Evolutionary conservation across 768 basidiomycete genomes (phyloP), one percentile per base, ranked within the genome.

Genomic region (Mycena indigotica): DNA sequence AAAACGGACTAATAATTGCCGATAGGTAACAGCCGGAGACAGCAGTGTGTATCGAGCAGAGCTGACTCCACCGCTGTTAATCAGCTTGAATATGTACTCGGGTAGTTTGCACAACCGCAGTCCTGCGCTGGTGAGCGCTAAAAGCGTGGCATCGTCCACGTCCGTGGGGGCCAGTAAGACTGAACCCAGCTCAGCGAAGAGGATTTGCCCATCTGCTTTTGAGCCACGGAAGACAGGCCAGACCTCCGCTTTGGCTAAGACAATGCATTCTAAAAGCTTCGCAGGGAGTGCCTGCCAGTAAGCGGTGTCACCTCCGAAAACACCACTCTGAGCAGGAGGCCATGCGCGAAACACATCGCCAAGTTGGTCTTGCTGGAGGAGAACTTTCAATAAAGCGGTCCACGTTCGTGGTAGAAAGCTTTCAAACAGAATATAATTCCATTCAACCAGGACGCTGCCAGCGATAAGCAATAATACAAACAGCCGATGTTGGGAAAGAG

Each of bases 351-450:
- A 81, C 17, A 80, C 62, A 19, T 77, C 61, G 2, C 55, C 39
- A 6, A 68, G 51, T 0, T 57, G 53, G 5, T 69, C 62, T 1
- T 52, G 53, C 19, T 68, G 44, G n/a, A 69, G 60, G 3, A 79
- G 63, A 10, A 69, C 57, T 13, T 67, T 65, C 0, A 83, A 62
- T 1, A 81, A 62, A 1, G 49, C 53, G 13, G 67, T 67, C 81
- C 80, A 83, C 3, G 77, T 73, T 16, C 66, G 60, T 0, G 82
- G 81, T n/a, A 83, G 74, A 55, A 77, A 78, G 2, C 65, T 60
- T 6, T 77, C 67, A 54, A 83, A 83, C 0, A 84, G 62, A 5
- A 78, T 62, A 15, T 62, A 66, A 56, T 84, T 84, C 82, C 82
- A 84, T 61, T 75, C 73, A 1, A 80, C 70, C 6, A 78, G 66